These are phyloP conservation scores for Mycogone perniciosa DNA, from an alignment of 2,329 filamentous ascomycete species.

Conservation along the genomic window DNA sequence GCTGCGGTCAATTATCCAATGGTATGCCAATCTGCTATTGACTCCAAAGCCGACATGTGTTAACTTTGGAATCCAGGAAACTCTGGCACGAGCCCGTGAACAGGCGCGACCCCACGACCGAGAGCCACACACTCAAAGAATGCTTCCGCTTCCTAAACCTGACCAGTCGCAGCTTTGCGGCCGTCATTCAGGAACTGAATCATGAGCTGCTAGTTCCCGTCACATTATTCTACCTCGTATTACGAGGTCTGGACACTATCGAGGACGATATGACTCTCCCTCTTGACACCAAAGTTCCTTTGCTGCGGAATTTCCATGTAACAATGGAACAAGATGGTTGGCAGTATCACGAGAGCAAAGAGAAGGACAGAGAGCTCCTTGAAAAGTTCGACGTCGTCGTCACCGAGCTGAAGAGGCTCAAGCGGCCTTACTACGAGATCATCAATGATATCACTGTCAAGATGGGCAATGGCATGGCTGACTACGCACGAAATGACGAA, in stretches of 20 bases:
- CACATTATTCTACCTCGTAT: constrained; percentile 83
- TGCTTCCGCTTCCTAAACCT: constrained; percentile 82
- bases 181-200: constrained; percentile 93
- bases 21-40: constrained; percentile 46
- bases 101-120: constrained; percentile 68
- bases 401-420: constrained; percentile 79
- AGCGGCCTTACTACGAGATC: constrained; percentile 74
- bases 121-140: constrained; percentile 64
- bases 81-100: constrained; percentile 95
- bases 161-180: constrained; percentile 88
- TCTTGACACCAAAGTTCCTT: constrained; percentile 72
- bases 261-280: constrained; percentile 97
- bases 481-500: constrained; percentile 82
- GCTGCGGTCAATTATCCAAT: constrained; percentile 80
- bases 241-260: constrained; percentile 93
- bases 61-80: constrained; percentile 57
- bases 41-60: constrained; percentile 1
- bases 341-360: constrained; percentile 82
- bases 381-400: constrained; percentile 89
- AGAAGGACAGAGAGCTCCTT: constrained; percentile 89
- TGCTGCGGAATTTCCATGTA: constrained; percentile 76
- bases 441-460: constrained; percentile 88
- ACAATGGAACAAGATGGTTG: constrained; percentile 78
- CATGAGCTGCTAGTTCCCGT: constrained; percentile 88
- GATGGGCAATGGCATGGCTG: constrained; percentile 99